Evolutionary conservation across 768 basidiomycete genomes (phyloP).

Genomic region (Agrocybe praecox): DNA sequence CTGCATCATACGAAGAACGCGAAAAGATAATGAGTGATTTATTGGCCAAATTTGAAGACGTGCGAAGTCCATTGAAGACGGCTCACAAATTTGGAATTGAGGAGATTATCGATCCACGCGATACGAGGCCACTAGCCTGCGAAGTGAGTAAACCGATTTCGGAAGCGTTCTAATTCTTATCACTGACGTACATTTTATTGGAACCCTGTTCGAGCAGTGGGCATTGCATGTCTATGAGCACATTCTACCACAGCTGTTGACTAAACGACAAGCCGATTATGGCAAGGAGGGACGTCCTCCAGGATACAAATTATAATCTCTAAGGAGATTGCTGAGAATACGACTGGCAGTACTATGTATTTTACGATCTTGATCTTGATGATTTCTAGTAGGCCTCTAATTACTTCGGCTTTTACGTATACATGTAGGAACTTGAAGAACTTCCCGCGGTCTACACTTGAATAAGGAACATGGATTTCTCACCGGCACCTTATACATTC

Average conservation of each 20-base stretch:
- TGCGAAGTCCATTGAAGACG: slow-evolving; percentile 38
- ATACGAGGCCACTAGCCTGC: slow-evolving; percentile 37
- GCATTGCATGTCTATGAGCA: slow-evolving; percentile 32
- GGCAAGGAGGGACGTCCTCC: background rate
- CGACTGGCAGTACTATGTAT: too few species aligned
- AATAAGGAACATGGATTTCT: too few species aligned
- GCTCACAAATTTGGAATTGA: slow-evolving; percentile 41
- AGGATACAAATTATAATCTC: background rate
- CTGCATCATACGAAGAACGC: slow-evolving; percentile 29
- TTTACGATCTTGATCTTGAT: too few species aligned
- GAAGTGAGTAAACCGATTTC: too few species aligned
- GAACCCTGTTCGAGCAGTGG: slow-evolving; percentile 29
- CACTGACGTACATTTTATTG: background rate
- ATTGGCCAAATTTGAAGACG: slow-evolving; percentile 35
- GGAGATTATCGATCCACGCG: slow-evolving; percentile 43
- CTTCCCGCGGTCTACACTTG: too few species aligned
- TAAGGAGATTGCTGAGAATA: too few species aligned
- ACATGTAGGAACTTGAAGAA: too few species aligned
- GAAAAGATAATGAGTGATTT: slow-evolving; percentile 37
- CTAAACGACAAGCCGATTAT: background rate
- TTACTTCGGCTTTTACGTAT: too few species aligned
- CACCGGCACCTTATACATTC: too few species aligned
- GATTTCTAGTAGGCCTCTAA: too few species aligned
- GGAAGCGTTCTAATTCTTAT: background rate
- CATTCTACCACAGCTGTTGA: slow-evolving; percentile 34